Percentiles rank a stretch among this genome's conserved stretches.
phyloP scores from a whole-genome alignment of 139 green algal species.

The Haematococcus lacustris region DNA sequence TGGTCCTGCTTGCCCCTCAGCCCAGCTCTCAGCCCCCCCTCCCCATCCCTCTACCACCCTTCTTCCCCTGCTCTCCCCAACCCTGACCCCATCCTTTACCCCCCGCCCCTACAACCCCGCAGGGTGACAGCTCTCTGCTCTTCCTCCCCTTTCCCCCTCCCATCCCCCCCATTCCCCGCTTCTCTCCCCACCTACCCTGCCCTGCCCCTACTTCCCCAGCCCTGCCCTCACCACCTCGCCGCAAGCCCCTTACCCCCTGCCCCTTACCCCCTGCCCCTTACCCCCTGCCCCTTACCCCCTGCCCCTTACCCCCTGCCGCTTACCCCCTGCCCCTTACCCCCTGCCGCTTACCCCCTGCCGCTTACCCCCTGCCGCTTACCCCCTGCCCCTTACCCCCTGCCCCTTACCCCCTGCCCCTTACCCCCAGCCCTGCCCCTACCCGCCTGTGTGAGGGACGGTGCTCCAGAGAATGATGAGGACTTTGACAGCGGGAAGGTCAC shows the following conservation, averaged over 20 bases:
- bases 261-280: neutral
- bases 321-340: no score
- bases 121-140: neutral
- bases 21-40: neutral
- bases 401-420: neutral
- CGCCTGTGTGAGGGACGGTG: neutral
- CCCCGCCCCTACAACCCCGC: neutral
- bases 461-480: neutral
- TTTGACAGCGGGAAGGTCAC: constrained; percentile 5
- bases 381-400: neutral
- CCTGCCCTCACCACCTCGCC: neutral
- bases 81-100: neutral
- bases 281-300: neutral
- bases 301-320: neutral
- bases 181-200: neutral
- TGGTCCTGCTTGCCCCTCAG: neutral
- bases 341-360: no score
- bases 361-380: no score
- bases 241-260: no score
- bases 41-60: neutral
- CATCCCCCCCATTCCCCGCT: neutral
- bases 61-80: neutral
- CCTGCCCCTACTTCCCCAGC: no score
- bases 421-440: neutral
- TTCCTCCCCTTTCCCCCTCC: neutral